phyloP scores from a whole-genome alignment of 768 basidiomycete species.

The Jaapia argillacea region DNA sequence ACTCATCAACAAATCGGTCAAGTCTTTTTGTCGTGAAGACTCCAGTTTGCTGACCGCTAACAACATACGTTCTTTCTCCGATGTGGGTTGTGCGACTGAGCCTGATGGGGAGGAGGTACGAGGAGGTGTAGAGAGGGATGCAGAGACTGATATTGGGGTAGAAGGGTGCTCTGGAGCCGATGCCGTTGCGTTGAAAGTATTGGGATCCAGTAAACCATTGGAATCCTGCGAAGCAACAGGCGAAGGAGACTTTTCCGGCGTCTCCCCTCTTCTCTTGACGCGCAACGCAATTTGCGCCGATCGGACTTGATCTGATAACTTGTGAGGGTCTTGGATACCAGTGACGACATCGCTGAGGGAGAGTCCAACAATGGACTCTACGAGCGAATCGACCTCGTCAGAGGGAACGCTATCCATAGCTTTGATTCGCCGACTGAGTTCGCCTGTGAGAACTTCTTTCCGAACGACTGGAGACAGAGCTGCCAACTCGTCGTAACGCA shows the following conservation, averaged over 20 bases:
- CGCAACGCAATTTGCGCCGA: slow-evolving; percentile 19
- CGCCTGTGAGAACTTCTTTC: slow-evolving; percentile 77
- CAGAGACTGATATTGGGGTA: slow-evolving; percentile 71
- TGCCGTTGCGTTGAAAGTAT: slow-evolving; percentile 59
- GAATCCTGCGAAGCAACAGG: slow-evolving; percentile 63
- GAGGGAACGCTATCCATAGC: slow-evolving; percentile 39
- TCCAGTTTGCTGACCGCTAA: slow-evolving; percentile 60
- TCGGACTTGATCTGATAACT: slow-evolving; percentile 54
- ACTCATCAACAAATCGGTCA: slow-evolving; percentile 76
- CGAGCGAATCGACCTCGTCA: slow-evolving; percentile 50
- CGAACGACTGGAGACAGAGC: slow-evolving; percentile 80
- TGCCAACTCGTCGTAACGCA: slow-evolving; percentile 82
- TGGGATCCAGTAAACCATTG: slow-evolving; percentile 50
- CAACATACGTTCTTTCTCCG: slow-evolving; percentile 69
- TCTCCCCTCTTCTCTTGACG: slow-evolving; percentile 18
- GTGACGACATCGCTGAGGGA: slow-evolving; percentile 71
- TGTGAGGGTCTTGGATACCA: slow-evolving; percentile 60
- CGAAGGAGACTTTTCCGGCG: slow-evolving; percentile 39
- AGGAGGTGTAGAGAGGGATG: slow-evolving; percentile 71
- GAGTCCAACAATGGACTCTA: slow-evolving; percentile 61
- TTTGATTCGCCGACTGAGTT: slow-evolving; percentile 68
- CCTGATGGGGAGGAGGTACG: slow-evolving; percentile 73
- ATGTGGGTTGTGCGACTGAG: slow-evolving; percentile 47
- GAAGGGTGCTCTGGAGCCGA: slow-evolving; percentile 88
- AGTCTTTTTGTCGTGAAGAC: slow-evolving; percentile 43